phyloP scores from a whole-genome alignment of 2,329 filamentous ascomycete species.

The Graphilbum ipis-grandicollis region DNA sequence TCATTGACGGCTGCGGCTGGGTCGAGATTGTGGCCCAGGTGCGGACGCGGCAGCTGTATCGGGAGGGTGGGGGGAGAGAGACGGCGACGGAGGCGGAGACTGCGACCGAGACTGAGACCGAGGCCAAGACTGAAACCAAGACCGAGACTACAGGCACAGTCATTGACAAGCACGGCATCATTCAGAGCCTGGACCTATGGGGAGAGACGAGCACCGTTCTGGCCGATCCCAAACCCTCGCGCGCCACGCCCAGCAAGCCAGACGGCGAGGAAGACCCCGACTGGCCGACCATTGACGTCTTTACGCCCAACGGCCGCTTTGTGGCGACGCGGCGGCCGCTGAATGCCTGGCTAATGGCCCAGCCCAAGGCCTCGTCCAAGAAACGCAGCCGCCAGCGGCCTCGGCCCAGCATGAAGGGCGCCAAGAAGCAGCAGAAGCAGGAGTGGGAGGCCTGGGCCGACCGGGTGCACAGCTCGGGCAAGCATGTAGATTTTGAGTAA shows the following conservation, averaged over 20 bases:
- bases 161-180: constrained; percentile 3
- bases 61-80: not conserved
- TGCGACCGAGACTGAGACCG: constrained; percentile 5
- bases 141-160: not conserved
- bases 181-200: constrained; percentile 14
- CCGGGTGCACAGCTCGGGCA: not conserved
- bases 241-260: not conserved
- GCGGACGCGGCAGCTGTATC: constrained; percentile 34
- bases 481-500: too few species aligned
- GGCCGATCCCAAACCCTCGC: constrained; percentile 4
- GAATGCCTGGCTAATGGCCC: constrained; percentile 50
- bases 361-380: constrained; percentile 23
- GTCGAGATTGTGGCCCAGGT: constrained; percentile 76
- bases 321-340: constrained; percentile 50
- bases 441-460: not conserved
- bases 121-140: constrained; percentile 3
- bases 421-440: constrained; percentile 10
- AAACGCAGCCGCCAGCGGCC: constrained; percentile 8
- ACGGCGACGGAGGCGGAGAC: not conserved
- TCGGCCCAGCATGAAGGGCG: constrained; percentile 10
- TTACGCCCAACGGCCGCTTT: constrained; percentile 68
- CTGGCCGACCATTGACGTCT: constrained; percentile 68
- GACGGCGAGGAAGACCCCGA: constrained; percentile 18
- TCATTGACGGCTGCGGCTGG: constrained; percentile 89
- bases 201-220: not conserved